These are phyloP conservation scores for Aspergillus ellipticus DNA, from an alignment of 495 filamentous ascomycete genomes.

Conservation along the genomic window DNA sequence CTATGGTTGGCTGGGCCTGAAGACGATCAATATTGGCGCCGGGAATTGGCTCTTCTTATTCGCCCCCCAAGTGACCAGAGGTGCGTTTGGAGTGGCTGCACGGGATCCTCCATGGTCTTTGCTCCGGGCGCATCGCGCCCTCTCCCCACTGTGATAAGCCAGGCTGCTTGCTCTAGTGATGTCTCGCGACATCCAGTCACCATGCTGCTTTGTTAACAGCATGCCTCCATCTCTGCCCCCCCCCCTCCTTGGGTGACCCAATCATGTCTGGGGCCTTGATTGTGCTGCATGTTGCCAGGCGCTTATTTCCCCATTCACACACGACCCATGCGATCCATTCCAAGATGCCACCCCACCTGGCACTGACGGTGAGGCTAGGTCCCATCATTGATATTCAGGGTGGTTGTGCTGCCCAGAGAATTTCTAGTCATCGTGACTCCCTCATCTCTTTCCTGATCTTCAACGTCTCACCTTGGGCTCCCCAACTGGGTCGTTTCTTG, in stretches of 20 bases:
- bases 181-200: constrained; percentile 25
- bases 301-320: constrained; percentile 26
- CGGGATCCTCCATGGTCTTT: constrained; percentile 10
- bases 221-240: too few species aligned
- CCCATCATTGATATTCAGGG: constrained; percentile 37
- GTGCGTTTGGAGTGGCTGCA: constrained; percentile 27
- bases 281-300: constrained; percentile 25
- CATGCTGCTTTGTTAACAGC: constrained; percentile 6
- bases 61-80: constrained; percentile 28
- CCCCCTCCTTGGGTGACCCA: constrained; percentile 19
- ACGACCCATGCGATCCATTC: constrained; percentile 9
- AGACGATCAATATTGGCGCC: constrained; percentile 37
- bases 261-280: constrained; percentile 23
- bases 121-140: constrained; percentile 5
- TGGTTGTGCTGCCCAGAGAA: constrained; percentile 16
- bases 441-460: constrained; percentile 10
- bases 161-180: constrained; percentile 26
- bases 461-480: constrained; percentile 14
- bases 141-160: constrained; percentile 38
- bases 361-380: constrained; percentile 2
- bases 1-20: constrained; percentile 29
- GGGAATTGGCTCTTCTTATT: constrained; percentile 17
- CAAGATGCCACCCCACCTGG: constrained; percentile 3
- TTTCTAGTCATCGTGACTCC: constrained; percentile 11
- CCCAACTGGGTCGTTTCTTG: constrained; percentile 25